Percentiles rank a stretch among this genome's conserved stretches.
Evolutionary conservation across 371 early-diverging fungal genomes (phyloP).

Genomic region (Mucor circinelloides): DNA sequence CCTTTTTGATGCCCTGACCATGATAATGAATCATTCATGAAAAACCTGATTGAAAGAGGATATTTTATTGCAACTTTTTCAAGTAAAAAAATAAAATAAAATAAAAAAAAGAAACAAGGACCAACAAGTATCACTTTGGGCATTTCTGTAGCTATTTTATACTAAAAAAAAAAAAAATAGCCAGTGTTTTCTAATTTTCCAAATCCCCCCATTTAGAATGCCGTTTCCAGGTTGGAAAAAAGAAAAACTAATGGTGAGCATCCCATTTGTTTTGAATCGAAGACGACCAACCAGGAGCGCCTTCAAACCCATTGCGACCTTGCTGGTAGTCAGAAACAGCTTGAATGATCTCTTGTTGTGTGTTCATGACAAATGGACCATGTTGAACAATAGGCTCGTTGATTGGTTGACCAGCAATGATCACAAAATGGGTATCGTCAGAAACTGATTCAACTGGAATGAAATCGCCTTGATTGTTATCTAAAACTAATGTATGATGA

Average conservation of each 20-base stretch:
- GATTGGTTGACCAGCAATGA: constrained; percentile 66
- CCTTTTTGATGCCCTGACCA: background rate
- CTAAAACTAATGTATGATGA: constrained; percentile 54
- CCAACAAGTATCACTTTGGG: background rate
- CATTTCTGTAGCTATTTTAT: background rate
- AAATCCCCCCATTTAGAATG: background rate
- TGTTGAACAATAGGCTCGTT: constrained; percentile 59
- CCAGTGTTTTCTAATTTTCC: background rate
- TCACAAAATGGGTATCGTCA: constrained; percentile 55
- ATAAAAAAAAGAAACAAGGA: background rate
- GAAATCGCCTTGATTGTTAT: constrained; percentile 40
- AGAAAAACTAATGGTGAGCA: background rate
- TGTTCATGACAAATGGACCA: constrained; percentile 67
- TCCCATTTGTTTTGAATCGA: constrained; percentile 5
- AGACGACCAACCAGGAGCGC: constrained; percentile 44
- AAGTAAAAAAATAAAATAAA: background rate
- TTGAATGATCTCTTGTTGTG: constrained; percentile 51
- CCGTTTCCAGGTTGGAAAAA: background rate
- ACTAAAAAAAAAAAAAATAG: background rate
- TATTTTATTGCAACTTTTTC: background rate
- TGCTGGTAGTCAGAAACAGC: constrained; percentile 54
- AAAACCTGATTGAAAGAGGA: background rate
- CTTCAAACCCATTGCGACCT: constrained; percentile 57
- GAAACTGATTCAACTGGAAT: constrained; percentile 50
- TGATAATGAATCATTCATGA: background rate